Base-by-base conservation (phyloP, 768 basidiomycete genomes). In the Saitozyma podzolica region DNA sequence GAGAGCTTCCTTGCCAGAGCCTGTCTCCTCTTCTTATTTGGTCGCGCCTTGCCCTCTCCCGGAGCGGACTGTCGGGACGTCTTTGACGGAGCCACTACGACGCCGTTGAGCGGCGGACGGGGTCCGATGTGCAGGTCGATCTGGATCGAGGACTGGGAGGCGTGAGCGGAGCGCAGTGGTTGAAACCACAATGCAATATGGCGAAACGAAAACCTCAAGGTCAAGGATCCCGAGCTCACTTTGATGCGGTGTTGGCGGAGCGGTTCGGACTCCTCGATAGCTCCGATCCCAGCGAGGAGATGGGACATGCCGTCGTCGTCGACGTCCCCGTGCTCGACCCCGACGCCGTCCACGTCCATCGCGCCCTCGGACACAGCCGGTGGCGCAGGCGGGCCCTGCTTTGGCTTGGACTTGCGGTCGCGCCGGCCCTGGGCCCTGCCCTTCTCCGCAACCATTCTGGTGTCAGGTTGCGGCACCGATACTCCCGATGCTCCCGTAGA, bases 181-280 rank as follows among this genome's bases (percentile, higher is more conserved):
- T n/a, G n/a, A n/a, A n/a, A n/a, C n/a, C n/a, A n/a, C n/a, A n/a
- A n/a, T n/a, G n/a, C n/a, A n/a, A n/a, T n/a, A n/a, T n/a, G n/a
- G n/a, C n/a, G n/a, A n/a, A n/a, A n/a, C n/a, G n/a, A n/a, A n/a
- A n/a, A n/a, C n/a, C n/a, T n/a, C n/a, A n/a, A n/a, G n/a, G n/a
- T n/a, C n/a, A 29, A 29, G 29, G 29, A 29, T 29, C 29, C 29
- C 29, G 29, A 29, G 5, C 72, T 50, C 42, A 77, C 75, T 43
- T 72, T 75, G 20, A 70, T 59, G 3, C 74, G 42, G 10, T 42
- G 55, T 37, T 59, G 42, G 17, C 61, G 42, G 13, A 62, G 64
- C 4, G 69, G 63, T 40, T 49, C 62, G 13, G 65, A 66, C 41
- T 67, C 76, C 43, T 77, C 74, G 0, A 73, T 47, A 29, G 42